Evolutionary conservation across 73 alveolate species (phyloP), one percentile per base, ranked within the genome.

Genomic region (Blepharisma stoltei): DNA sequence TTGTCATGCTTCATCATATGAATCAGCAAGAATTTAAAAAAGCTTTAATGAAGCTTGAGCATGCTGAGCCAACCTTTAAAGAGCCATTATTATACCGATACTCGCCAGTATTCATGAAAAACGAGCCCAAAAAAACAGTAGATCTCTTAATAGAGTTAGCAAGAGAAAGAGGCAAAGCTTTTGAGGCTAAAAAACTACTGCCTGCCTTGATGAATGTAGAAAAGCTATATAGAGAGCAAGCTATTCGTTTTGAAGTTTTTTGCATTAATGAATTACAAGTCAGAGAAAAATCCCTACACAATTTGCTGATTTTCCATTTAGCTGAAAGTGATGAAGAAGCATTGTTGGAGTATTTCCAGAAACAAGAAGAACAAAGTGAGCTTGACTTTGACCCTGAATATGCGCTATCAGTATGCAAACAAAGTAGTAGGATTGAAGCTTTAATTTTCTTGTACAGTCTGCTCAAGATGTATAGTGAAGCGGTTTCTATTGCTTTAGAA

Each of bases 381-480:
- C 87, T 49, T 38, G 79, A 46, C 84, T 87, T 96, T 78, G 98
- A 96, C 77, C 81, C 92, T 54, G 99, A 97, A 78, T 97, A 93
- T 85, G 99, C 98, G 0, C 86, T 93, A 67, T 91, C 94, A 82
- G 89, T 93, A 67, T 93, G 95, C 83, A 91, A 94, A 82, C 89
- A 94, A 55, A 92, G 91, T 75, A 89, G 90, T 48, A 81, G 81
- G 77, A 84, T 88, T 76, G 88, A 88, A 77, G 89, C 93, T n/a
- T 82, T 88, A 79, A 93, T 93, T 50, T 81, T 85, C 8, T 83
- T 93, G 7, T 93, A 93, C 81, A 95, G 95, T 6, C 90, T 97
- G 87, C 83, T 97, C 90, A 97, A 96, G 11, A 88, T 93, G 78
- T 94, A 93, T 88, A 88, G 96, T 21, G 98, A 94, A 81, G 98